Evolutionary conservation across 306 rosid genomes (phyloP), one percentile per base, ranked within the genome.

Genomic region (Lablab purpureus): DNA sequence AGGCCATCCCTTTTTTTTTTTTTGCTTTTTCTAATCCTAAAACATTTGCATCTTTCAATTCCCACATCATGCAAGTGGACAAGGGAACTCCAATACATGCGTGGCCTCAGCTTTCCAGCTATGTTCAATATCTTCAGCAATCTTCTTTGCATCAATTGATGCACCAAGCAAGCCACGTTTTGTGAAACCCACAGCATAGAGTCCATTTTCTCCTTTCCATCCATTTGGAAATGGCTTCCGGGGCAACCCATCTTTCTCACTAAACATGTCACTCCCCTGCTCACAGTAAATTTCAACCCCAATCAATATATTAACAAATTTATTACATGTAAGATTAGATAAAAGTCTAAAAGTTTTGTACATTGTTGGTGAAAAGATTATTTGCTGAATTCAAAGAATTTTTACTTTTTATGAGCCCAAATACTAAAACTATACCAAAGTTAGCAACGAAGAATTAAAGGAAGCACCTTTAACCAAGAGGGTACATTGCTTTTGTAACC

Each of bases 151-250:
- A 84, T 93, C 98, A 45, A 84, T 49, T 0, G 93, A 90, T 18
- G 97, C 91, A 23, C 98, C 98, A n/a, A 91, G 90, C 55, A 93
- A 68, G 5, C 98, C 98, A 55, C 93, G 97, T 85, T 91, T 90
- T 0, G 95, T 88, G 84, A 93, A 88, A 27, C 98, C 98, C 84
- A 90, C 94, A 0, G 98, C 86, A 71, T 93, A 93, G 22, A 93
- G 27, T 67, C 97, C 97, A 11, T 78, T 49, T 72, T 87, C 92
- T 7, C 95, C 97, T 82, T 87, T 93, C 98, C 97, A 93, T 34
- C 97, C 97, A 73, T 89, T 88, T 15, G 96, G 97, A 75, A 88
- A 91, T 71, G 84, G 73, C 74, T 87, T 88, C 40, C 85, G 22
- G 15, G 97, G 97, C 28, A 91, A 47, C 45, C 95, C 98, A 85